Evolutionary conservation across 345 rosid species (phyloP).

Genomic region (Cochlearia excelsa): DNA sequence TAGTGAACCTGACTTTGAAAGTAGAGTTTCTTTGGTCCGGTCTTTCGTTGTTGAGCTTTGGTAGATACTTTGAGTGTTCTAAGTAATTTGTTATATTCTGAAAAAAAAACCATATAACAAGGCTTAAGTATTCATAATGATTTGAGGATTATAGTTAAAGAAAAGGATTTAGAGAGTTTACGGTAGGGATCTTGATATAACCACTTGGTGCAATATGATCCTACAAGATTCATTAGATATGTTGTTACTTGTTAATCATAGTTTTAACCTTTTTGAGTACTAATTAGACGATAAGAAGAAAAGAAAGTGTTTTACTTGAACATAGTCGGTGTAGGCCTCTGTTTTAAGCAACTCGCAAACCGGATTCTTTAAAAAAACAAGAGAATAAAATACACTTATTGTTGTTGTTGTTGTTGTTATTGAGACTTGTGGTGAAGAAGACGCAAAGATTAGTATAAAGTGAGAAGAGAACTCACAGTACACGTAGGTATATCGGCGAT

Average conservation of each 20-base stretch:
- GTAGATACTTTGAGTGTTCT: slow-evolving; percentile 69
- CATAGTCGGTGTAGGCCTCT: slow-evolving; percentile 24
- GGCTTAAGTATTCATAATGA: neutral
- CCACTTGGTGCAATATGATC: neutral
- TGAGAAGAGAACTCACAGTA: slow-evolving; percentile 38
- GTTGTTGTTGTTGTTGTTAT: neutral
- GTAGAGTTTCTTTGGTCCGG: slow-evolving; percentile 57
- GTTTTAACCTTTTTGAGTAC: neutral
- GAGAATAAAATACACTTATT: too few relatives aligned
- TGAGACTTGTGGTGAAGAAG: neutral
- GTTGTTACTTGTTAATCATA: too few relatives aligned
- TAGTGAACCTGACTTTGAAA: slow-evolving; percentile 59
- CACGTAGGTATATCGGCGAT: slow-evolving; percentile 49
- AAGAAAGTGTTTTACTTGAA: slow-evolving; percentile 17
- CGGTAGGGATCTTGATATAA: neutral
- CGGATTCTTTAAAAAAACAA: neutral
- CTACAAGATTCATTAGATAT: too few relatives aligned
- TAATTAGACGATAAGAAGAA: slow-evolving; percentile 10
- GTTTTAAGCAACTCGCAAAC: slow-evolving; percentile 9
- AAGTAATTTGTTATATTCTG: slow-evolving; percentile 25
- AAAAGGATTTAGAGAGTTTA: too few relatives aligned
- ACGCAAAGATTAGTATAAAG: neutral
- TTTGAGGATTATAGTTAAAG: neutral
- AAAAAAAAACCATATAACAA: too few relatives aligned
- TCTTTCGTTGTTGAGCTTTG: slow-evolving; percentile 78